A percentile compares a stretch with the other conserved stretches of the same genome.
Conservation (phyloP, 192 early-diverging fungal species). For the Allomyces arbusculus region DNA sequence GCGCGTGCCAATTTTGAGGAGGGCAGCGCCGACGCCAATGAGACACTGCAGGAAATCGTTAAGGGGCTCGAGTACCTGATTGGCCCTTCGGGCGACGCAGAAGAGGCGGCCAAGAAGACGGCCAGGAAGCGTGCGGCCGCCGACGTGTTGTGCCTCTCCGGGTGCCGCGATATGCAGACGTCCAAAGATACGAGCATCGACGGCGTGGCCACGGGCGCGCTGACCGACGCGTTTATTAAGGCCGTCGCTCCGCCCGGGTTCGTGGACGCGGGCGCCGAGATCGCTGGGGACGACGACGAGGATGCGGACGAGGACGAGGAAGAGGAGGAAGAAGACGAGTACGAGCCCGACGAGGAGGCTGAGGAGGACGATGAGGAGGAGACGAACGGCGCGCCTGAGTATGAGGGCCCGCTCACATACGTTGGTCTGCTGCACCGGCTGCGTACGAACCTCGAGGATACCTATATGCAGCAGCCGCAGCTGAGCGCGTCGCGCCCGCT, state of each 20-base stretch:
- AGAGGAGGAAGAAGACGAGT: too few species aligned
- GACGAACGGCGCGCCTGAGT: conserved; percentile 12
- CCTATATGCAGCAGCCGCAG: conserved; percentile 65
- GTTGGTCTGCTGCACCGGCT: conserved; percentile 46
- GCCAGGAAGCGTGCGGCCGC: conserved; percentile 27
- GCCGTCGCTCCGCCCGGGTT: conserved; percentile 8
- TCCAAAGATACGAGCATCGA: conserved; percentile 36
- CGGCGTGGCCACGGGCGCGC: conserved; percentile 36
- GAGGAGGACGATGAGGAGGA: not conserved
- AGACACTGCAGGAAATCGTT: conserved; percentile 7
- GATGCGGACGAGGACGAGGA: too few species aligned
- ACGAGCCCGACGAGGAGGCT: too few species aligned
- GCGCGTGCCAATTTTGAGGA: conserved; percentile 9
- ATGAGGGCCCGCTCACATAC: conserved; percentile 32
- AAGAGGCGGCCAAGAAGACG: conserved; percentile 8
- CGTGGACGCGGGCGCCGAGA: too few species aligned
- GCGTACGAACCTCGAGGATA: conserved; percentile 35
- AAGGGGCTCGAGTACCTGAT: conserved; percentile 6
- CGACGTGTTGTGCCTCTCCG: conserved; percentile 44
- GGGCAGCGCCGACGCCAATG: conserved; percentile 11
- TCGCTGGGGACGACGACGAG: too few species aligned
- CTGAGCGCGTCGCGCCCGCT: conserved; percentile 42
- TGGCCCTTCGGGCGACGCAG: not conserved
- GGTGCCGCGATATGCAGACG: conserved; percentile 65
- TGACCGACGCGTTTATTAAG: conserved; percentile 50